Conservation (phyloP, 1,284 basidiomycete genomes). For the Ustilago loliicola region DNA sequence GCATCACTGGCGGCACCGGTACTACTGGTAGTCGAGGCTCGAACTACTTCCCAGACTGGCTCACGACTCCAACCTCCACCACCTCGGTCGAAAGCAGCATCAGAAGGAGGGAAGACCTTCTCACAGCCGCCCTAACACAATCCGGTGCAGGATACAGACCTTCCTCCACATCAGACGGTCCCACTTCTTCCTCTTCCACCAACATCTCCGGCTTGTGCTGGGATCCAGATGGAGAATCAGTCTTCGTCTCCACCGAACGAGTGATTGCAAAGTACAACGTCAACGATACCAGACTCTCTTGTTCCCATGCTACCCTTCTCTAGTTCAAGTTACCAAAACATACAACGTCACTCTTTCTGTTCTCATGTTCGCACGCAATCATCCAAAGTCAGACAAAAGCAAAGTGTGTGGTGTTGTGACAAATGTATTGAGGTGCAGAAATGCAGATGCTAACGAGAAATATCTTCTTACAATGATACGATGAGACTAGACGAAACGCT, state of each 20-base stretch:
- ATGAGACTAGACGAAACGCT: not conserved
- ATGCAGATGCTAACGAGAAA: not conserved
- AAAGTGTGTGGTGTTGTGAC: slow-evolving; percentile 1
- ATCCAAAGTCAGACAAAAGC: not conserved
- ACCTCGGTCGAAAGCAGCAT: slow-evolving; percentile 2
- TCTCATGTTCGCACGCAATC: not conserved
- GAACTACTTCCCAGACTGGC: slow-evolving; percentile 26
- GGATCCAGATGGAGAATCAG: slow-evolving; percentile 49
- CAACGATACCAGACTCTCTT: slow-evolving; percentile 18
- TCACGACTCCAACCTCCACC: slow-evolving; percentile 13
- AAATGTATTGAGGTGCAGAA: not conserved
- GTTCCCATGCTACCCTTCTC: slow-evolving; percentile 17
- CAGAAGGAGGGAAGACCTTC: slow-evolving; percentile 10
- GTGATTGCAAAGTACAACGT: slow-evolving; percentile 47
- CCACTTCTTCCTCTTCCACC: slow-evolving; percentile 6
- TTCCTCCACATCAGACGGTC: not conserved
- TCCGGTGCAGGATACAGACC: not conserved
- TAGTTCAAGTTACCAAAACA: slow-evolving; percentile 3
- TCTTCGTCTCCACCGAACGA: slow-evolving; percentile 52
- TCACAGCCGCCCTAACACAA: slow-evolving; percentile 9
- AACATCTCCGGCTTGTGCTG: slow-evolving; percentile 59
- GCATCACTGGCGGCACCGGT: not conserved
- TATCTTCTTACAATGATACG: slow-evolving; percentile 1
- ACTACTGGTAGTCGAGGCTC: not conserved
- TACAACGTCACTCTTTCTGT: not conserved